These are phyloP conservation scores for Penicillium sumatraense DNA, from an alignment of 2,329 filamentous ascomycete genomes.

Conservation along the genomic window DNA sequence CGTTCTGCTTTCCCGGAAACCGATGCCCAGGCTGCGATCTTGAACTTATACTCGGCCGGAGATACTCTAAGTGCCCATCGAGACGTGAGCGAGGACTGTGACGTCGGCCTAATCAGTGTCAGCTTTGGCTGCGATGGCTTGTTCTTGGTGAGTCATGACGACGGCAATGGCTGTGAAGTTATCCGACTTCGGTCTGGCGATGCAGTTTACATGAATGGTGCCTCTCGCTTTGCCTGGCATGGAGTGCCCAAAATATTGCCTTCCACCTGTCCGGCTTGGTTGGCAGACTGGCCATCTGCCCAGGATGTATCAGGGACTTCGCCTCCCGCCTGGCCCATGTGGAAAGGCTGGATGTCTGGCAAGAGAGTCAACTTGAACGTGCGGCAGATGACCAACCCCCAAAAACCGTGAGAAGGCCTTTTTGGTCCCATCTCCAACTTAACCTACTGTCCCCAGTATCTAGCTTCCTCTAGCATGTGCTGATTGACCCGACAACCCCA, in stretches of 20 bases:
- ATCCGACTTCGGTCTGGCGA: slow-evolving; percentile 81
- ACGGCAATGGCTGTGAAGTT: slow-evolving; percentile 45
- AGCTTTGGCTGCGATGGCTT: slow-evolving; percentile 89
- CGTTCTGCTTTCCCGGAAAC: slow-evolving; percentile 75
- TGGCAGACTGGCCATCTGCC: slow-evolving; percentile 72
- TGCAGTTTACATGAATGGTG: slow-evolving; percentile 84
- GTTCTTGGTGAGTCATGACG: slow-evolving; percentile 78
- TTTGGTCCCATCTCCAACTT: not conserved
- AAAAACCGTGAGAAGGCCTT: not conserved
- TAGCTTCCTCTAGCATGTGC: not conserved
- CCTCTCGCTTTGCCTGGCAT: slow-evolving; percentile 90
- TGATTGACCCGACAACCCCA: not conserved
- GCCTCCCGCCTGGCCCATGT: slow-evolving; percentile 60
- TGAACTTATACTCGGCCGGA: slow-evolving; percentile 89
- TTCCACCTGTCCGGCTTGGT: slow-evolving; percentile 75
- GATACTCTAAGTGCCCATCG: slow-evolving; percentile 92
- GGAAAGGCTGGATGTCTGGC: slow-evolving; percentile 84
- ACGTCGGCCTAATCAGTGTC: slow-evolving; percentile 78
- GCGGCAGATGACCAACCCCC: slow-evolving; percentile 74
- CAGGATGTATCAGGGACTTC: slow-evolving; percentile 37
- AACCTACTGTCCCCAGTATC: no score
- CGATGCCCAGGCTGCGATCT: slow-evolving; percentile 83
- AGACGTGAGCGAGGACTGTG: slow-evolving; percentile 85
- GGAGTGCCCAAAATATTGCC: slow-evolving; percentile 86
- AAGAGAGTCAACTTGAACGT: slow-evolving; percentile 94